Evolutionary conservation across 371 early-diverging fungal genomes (phyloP), one percentile per base, ranked within the genome.

Genomic region (Lichtheimia ornata): DNA sequence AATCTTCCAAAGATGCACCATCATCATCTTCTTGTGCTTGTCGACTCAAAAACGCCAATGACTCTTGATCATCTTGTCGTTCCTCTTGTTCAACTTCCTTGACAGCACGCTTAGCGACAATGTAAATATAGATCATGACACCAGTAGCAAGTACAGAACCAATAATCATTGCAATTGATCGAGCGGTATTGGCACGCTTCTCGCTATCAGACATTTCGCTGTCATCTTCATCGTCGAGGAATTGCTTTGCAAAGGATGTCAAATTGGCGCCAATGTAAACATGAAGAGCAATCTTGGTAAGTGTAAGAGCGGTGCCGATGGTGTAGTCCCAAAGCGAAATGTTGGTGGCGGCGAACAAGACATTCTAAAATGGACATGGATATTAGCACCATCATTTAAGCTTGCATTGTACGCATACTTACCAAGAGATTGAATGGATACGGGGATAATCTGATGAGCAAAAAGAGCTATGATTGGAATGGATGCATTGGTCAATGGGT

Each of bases 221-320:
- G 18, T 82, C 79, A 25, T 83, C 80, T 5, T 78, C 81, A 22
- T 83, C 80, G 7, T 78, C 81, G 22, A 77, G 41, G 9, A 80
- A 41, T 66, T 77, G 71, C 45, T 76, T 76, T 4, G 84, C 72
- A 65, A 87, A 77, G 3, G 88, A 84, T 0, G 84, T 82, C 14
- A 87, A 65, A 22, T 83, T 85, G 14, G 91, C 86, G 41, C 93
- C 93, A 42, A 93, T 82, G 62, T 90, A 91, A 15, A 91, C 81
- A 65, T 91, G 89, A 0, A 88, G 65, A 4, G 82, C 73, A 50
- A 87, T 72, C 62, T 91, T 93, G 49, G 79, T 50, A 2, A 90
- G 70, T 6, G 91, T 78, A 13, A 91, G 42, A 1, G 85, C 84
- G 15, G 91, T 91, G 12, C 89, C 91, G 11, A 82, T 42, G 12